Base-by-base conservation (phyloP, 805 yeast species). In the Kodamaea nitidulidarum region DNA sequence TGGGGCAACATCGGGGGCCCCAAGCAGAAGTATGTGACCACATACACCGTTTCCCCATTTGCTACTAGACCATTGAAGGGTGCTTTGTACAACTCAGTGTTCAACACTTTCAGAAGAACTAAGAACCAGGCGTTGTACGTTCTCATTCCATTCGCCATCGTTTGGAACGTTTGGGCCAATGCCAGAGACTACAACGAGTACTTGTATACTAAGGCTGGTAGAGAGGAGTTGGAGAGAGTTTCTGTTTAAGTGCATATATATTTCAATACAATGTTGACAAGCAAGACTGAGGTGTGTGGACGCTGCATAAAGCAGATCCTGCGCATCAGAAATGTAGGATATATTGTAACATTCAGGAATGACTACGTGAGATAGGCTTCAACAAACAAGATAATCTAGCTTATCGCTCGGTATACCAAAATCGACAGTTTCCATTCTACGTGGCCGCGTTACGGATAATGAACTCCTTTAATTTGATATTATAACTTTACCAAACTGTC, bases 141-240 rank as follows among this genome's bases (percentile, higher is more conserved):
- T 43, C 67, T 77, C 39, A 60, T 88, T 50, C 98, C 98, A 51
- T 88, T 77, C 50, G 71, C 79, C 42, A 64, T 86, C 50, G 81
- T 86, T 60, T 88, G 91, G 85, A 80, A 79, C 65, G 68, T 91
- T 71, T 88, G 96, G 95, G 79, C 78, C 49, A 67, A 74, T 61
- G 90, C 95, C 51, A 81, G 88, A 72, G 88, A 84, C 61, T 88
- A 88, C 80, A 86, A 91, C 70, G 91, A 81, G 63, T 90, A 73
- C 80, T 77, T 91, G 65, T 91, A 91, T 78, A 88, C 97, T 68
- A 91, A 91, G 77, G 98, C 86, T 50, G 98, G 98, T 66, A 87
- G 90, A 74, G 91, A 84, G 75, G 96, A 91, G 63, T 78, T 91
- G 61, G 91, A 77, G 65, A 80, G 78, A 65, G 80, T 71, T 50